These are phyloP conservation scores for Ceriops decandra DNA, from an alignment of 345 rosid genomes.

Conservation along the genomic window DNA sequence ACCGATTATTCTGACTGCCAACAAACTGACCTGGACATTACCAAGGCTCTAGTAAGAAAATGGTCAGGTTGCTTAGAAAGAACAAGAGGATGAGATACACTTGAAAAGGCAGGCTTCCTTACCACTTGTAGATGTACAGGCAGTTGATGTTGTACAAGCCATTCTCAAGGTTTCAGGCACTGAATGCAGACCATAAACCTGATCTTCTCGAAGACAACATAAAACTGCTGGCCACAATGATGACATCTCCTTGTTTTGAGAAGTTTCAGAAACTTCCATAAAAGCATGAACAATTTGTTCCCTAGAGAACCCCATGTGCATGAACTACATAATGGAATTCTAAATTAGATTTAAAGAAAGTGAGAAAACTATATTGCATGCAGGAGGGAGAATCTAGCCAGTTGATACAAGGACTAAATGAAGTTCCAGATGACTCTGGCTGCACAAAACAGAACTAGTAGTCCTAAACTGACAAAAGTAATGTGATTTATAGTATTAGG, in stretches of 20 bases:
- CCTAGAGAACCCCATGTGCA: conserved; percentile 54
- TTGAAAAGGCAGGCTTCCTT: conserved; percentile 6
- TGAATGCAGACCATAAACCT: conserved; percentile 41
- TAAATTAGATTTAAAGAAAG: conserved; percentile 3
- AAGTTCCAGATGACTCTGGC: not conserved
- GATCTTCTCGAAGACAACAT: conserved; percentile 67
- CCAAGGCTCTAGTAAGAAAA: conserved; percentile 15
- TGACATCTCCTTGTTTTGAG: conserved; percentile 49
- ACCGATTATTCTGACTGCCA: conserved; percentile 29
- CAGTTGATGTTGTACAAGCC: conserved; percentile 19
- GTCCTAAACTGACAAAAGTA: too few relatives aligned
- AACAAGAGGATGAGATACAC: conserved; percentile 1
- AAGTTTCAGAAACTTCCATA: conserved; percentile 55
- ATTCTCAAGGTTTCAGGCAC: conserved; percentile 28
- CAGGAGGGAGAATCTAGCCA: not conserved
- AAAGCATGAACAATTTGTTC: conserved; percentile 55
- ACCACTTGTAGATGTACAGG: conserved; percentile 19
- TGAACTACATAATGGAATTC: conserved; percentile 38
- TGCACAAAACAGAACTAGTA: too few relatives aligned
- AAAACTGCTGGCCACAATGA: conserved; percentile 60
- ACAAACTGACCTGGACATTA: conserved; percentile 41
- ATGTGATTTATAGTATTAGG: too few relatives aligned
- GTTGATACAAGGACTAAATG: not conserved
- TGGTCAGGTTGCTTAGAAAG: conserved; percentile 3
- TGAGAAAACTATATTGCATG: not conserved